Base-by-base conservation (phyloP, 176 grass and related monocot species). In the Lolium rigidum region DNA sequence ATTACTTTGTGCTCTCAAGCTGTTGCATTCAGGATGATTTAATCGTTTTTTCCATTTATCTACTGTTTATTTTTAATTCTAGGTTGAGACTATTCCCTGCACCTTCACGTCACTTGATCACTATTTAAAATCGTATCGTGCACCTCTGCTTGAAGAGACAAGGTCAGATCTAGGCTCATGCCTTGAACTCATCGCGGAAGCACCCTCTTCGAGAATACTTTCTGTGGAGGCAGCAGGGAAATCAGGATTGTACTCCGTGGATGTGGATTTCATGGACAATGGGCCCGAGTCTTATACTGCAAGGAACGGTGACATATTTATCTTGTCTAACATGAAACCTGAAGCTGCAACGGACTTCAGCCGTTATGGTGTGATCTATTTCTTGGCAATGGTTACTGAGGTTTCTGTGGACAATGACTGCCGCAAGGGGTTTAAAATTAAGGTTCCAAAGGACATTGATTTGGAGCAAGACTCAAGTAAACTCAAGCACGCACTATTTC, bases 141-240 rank as follows among this genome's bases (percentile, higher is more conserved):
- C 48, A 81, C 92, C 92, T 81, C 74, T 97, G 7, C 78, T 94
- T 37, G 90, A 97, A 84, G 92, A 97, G 83, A 97, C 92, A 76
- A 82, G 92, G 18, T 86, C 88, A 2, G 68, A 85, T 5, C 50
- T 97, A 5, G 81, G 71, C 65, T 92, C 88, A 22, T 77, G 83
- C 60, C 81, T 97, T 89, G 77, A 89, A 38, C 70, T 58, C 12
- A 78, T 97, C 4, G 13, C 77, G 2, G 84, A 91, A 80, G 87
- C 88, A 25, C 95, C 92, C 35, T 61, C 39, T 16, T 86, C 73
- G 2, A 83, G 76, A 83, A 91, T 97, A 87, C 17, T 75, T 14
- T 82, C 79, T 5, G 87, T 90, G 82, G 88, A 90, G 67, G 66
- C 8, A 24, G 82, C 41, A 62, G 75, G 22, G 8, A 76, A 22